Conservation (phyloP, 805 yeast species). For the Wickerhamomyces chambardii region DNA sequence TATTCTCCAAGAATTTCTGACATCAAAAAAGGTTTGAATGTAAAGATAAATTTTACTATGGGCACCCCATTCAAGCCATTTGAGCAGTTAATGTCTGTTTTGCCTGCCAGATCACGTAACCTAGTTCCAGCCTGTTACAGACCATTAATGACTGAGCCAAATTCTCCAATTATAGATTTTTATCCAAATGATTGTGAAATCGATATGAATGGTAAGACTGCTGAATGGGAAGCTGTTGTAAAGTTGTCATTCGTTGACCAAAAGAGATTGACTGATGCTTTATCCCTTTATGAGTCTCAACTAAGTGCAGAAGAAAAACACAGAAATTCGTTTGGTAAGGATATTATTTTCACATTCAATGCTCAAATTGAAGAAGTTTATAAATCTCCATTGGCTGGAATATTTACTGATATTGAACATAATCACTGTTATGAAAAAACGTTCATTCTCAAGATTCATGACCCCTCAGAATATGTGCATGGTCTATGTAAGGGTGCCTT, state of each 20-base stretch:
- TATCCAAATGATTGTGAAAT: slow-evolving; percentile 84
- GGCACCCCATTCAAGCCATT: slow-evolving; percentile 86
- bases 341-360: slow-evolving; percentile 60
- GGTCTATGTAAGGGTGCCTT: slow-evolving; percentile 63
- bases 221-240: slow-evolving; percentile 97
- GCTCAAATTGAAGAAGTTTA: slow-evolving; percentile 65
- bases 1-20: slow-evolving; percentile 95
- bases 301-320: slow-evolving; percentile 60
- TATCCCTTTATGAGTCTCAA: slow-evolving; percentile 54
- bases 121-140: slow-evolving; percentile 75
- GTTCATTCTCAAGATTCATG: slow-evolving; percentile 42
- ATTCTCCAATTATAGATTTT: slow-evolving; percentile 82
- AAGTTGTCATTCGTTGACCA: slow-evolving; percentile 88
- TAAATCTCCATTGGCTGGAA: slow-evolving; percentile 68
- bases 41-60: slow-evolving; percentile 49
- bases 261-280: slow-evolving; percentile 58
- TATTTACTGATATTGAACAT: slow-evolving; percentile 69
- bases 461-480: slow-evolving; percentile 26
- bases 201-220: slow-evolving; percentile 92
- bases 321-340: slow-evolving; percentile 71
- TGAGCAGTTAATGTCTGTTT: slow-evolving; percentile 94
- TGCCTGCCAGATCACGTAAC: slow-evolving; percentile 83
- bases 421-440: slow-evolving; percentile 66
- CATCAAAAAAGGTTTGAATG: slow-evolving; percentile 61
- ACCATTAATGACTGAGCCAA: slow-evolving; percentile 75